These are phyloP conservation scores for Sphaerulina vaccinii DNA, from an alignment of 2,329 filamentous ascomycete species.

Conservation along the genomic window DNA sequence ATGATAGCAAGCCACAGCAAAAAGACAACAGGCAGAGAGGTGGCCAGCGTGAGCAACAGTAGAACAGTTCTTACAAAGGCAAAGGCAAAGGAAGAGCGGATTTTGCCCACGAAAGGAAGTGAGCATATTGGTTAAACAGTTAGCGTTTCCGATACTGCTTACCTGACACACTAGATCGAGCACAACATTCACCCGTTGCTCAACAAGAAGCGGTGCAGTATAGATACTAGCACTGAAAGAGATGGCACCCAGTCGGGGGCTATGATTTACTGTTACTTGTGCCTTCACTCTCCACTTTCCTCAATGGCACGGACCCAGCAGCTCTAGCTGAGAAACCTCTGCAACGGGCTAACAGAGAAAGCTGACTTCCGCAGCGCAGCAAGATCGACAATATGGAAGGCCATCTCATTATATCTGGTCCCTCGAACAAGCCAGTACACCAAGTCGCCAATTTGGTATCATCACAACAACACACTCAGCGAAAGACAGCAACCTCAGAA, in stretches of 20 bases:
- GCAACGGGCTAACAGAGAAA: too few relatives aligned
- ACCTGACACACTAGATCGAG: background rate
- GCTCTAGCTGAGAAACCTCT: background rate
- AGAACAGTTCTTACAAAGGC: too few relatives aligned
- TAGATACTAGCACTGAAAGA: conserved; percentile 14
- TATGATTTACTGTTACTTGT: background rate
- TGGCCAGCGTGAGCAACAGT: conserved; percentile 29
- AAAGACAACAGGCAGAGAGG: conserved; percentile 28
- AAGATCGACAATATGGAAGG: too few relatives aligned
- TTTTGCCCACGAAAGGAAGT: background rate
- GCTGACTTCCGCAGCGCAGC: too few relatives aligned
- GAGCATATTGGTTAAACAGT: background rate
- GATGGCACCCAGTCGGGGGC: conserved; percentile 23
- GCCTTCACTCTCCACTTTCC: background rate
- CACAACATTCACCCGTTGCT: background rate
- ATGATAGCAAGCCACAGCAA: conserved; percentile 28
- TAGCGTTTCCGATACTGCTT: background rate
- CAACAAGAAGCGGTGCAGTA: conserved; percentile 4
- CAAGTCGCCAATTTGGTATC: too few relatives aligned
- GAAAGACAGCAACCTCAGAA: too few relatives aligned
- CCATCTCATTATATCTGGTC: too few relatives aligned
- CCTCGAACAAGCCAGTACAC: too few relatives aligned
- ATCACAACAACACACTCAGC: too few relatives aligned
- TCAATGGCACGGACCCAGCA: background rate
- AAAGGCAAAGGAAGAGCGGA: too few relatives aligned